Base-by-base conservation (phyloP, 176 grass and related monocot genomes). In the Oryza officinalis region DNA sequence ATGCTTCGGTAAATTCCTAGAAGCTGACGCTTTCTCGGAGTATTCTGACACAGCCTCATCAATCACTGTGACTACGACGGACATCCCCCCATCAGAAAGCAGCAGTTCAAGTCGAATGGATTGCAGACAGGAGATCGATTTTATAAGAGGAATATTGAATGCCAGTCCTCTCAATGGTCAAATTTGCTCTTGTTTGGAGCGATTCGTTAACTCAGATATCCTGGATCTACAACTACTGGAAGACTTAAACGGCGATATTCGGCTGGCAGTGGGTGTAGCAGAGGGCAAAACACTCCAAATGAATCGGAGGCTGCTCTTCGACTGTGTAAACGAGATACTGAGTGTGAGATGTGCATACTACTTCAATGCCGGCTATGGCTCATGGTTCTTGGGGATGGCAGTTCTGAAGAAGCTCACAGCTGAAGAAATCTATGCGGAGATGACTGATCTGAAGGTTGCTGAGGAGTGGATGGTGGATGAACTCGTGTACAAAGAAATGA, bases 381-480 rank as follows among this genome's bases (percentile, higher is more conserved):
- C 91, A 71, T 99, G 97, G 97, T 85, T 87, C 67, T 90, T 86
- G 78, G 97, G 91, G 43, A 63, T 89, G 54, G 70, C 87, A 7
- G 38, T 94, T 82, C 75, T 91, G 41, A 74, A 77, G 66, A 90
- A 92, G 52, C 64, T 95, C 77, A 89, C 82, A 5, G 80, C 86
- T 0, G 91, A 96, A 71, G 91, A 91, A 89, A 81, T 94, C 40
- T 90, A 92, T 81, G 67, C 74, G 80, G 97, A 99, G 81, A 94
- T 96, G 86, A 88, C 85, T 60, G 85, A 87, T 27, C 86, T 88
- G 66, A 91, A 85, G 78, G 79, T 94, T 76, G 86, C 81, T 0
- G 97, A 91, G 75, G 93, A 99, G 52, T 86, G 89, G 89, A 89
- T 96, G 93, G 96, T 99, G 72, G 93, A 99, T 40, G 85, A 94